These are phyloP conservation scores for Rhizopogon vinicolor DNA, from an alignment of 768 basidiomycete genomes.

Conservation along the genomic window DNA sequence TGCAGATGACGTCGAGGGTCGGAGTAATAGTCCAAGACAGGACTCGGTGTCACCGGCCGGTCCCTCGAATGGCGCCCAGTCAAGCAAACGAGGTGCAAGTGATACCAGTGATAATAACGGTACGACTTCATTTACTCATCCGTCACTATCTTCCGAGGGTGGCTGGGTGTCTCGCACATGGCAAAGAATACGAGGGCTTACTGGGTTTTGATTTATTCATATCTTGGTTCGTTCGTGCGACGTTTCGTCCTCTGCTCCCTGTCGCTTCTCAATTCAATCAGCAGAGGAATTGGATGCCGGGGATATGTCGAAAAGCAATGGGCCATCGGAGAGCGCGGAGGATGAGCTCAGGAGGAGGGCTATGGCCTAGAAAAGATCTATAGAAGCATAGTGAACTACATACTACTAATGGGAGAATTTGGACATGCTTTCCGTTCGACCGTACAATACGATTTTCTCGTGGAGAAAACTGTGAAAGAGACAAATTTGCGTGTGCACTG, in stretches of 20 bases:
- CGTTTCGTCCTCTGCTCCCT: constrained; percentile 18
- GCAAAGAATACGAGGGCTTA: constrained; percentile 65
- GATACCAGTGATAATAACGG: constrained; percentile 50
- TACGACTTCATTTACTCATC: constrained; percentile 66
- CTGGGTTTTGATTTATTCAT: constrained; percentile 62
- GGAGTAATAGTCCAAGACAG: constrained; percentile 21
- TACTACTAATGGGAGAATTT: constrained; percentile 10
- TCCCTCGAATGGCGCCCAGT: constrained; percentile 14
- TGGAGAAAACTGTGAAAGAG: not conserved
- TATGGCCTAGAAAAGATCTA: constrained; percentile 28
- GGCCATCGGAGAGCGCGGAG: constrained; percentile 37
- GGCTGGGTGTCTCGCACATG: constrained; percentile 69
- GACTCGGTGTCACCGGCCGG: constrained; percentile 12
- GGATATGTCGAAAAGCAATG: constrained; percentile 23
- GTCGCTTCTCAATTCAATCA: constrained; percentile 28
- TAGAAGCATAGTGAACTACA: constrained; percentile 25
- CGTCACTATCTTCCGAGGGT: constrained; percentile 48
- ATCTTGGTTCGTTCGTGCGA: constrained; percentile 40
- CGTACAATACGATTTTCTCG: constrained; percentile 1
- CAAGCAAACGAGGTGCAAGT: constrained; percentile 15
- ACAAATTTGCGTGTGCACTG: not conserved
- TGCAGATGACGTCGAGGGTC: constrained; percentile 90
- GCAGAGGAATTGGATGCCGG: constrained; percentile 15
- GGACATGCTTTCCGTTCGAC: constrained; percentile 4
- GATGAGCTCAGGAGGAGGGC: constrained; percentile 46